Conservation (phyloP, 75 land plant genomes). For the Selaginella moellendorffii region DNA sequence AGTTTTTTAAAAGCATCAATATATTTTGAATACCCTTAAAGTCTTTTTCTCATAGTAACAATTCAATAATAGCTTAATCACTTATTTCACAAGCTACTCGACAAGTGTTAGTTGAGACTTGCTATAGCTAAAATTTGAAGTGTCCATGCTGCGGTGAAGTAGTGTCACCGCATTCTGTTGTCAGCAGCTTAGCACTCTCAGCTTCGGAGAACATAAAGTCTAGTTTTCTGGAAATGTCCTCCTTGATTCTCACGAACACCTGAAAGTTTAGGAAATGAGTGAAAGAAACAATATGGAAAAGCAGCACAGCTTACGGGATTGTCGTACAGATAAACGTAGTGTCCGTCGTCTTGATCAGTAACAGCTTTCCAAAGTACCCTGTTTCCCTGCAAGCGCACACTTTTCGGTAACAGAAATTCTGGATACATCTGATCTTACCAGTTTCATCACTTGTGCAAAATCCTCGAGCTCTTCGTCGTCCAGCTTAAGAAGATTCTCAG, state of each 20-base stretch:
- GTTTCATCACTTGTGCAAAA: background rate
- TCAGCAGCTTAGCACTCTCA: too few species aligned
- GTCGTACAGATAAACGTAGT: background rate
- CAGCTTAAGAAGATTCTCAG: background rate
- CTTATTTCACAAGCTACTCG: too few species aligned
- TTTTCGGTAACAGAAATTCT: background rate
- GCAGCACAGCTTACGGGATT: background rate
- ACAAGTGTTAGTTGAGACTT: too few species aligned
- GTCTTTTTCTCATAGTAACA: too few species aligned
- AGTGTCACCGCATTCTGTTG: too few species aligned
- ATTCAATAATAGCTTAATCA: too few species aligned
- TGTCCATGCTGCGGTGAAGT: too few species aligned
- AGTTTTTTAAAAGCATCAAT: too few species aligned
- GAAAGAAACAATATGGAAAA: background rate
- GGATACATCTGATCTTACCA: background rate
- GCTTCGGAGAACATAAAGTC: background rate
- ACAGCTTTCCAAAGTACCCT: background rate
- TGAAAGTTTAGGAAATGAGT: background rate
- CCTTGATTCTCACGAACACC: background rate
- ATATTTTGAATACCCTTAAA: too few species aligned
- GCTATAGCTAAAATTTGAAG: too few species aligned
- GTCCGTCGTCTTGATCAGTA: background rate
- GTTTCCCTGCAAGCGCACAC: background rate
- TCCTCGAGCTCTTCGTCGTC: background rate
- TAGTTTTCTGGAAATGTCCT: background rate